Evolutionary conservation across 805 yeast genomes (phyloP).

Genomic region (Pichia scutulata): DNA sequence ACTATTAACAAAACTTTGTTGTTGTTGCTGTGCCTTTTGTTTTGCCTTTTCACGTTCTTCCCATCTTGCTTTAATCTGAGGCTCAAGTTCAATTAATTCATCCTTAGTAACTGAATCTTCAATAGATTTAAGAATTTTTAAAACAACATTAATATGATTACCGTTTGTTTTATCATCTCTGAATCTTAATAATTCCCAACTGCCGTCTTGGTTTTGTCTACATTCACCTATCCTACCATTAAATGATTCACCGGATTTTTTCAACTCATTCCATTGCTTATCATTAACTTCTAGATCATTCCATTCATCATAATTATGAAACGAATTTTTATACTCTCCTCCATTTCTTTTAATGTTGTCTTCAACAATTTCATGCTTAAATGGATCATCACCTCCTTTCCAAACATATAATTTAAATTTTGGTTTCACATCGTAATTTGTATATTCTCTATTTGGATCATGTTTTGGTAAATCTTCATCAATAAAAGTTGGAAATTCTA

Average conservation of each 20-base stretch:
- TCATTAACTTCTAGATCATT: constrained; percentile 55
- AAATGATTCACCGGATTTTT: constrained; percentile 65
- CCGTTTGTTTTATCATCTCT: constrained; percentile 91
- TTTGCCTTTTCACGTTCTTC: constrained; percentile 40
- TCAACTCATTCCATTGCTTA: constrained; percentile 75
- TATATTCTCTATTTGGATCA: constrained; percentile 64
- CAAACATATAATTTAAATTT: constrained; percentile 60
- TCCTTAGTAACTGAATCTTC: constrained; percentile 78
- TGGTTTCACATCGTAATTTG: constrained; percentile 79
- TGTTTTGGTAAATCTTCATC: constrained; percentile 61
- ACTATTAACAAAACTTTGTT: not conserved
- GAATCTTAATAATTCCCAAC: constrained; percentile 82
- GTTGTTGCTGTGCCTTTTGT: constrained; percentile 18
- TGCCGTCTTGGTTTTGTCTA: constrained; percentile 53
- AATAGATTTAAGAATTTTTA: constrained; percentile 75
- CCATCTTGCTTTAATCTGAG: constrained; percentile 55
- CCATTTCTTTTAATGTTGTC: constrained; percentile 26
- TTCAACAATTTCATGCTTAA: constrained; percentile 31
- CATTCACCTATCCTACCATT: constrained; percentile 89
- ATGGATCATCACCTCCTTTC: constrained; percentile 47
- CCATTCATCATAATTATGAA: constrained; percentile 53
- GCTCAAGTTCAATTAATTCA: constrained; percentile 56
- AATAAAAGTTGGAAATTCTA: constrained; percentile 49
- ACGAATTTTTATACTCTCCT: constrained; percentile 27
- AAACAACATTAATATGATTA: constrained; percentile 74